Percentiles rank a stretch among this genome's conserved stretches.
These are phyloP conservation scores for Apiospora malaysiana DNA, from an alignment of 2,329 filamentous ascomycete species.

Conservation along the genomic window DNA sequence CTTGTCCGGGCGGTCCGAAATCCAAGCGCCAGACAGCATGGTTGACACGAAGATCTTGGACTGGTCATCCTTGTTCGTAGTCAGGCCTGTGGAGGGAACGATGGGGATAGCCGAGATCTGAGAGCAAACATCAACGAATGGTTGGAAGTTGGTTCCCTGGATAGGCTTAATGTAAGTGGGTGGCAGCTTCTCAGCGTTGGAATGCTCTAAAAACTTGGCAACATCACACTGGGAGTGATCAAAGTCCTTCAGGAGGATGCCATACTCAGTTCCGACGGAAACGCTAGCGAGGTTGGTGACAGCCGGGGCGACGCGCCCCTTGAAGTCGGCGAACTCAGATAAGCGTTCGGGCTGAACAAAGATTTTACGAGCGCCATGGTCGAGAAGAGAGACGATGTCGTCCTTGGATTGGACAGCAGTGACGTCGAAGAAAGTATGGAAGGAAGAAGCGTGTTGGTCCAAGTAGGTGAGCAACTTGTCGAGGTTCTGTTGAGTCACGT, in stretches of 20 bases:
- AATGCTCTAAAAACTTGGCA: constrained; percentile 51
- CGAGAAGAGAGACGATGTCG: constrained; percentile 80
- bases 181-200: constrained; percentile 48
- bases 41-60: constrained; percentile 69
- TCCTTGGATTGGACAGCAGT: constrained; percentile 70
- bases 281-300: constrained; percentile 52
- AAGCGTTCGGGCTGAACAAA: constrained; percentile 79
- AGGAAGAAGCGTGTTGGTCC: constrained; percentile 54
- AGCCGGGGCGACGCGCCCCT: constrained; percentile 60
- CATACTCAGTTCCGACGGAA: constrained; percentile 53
- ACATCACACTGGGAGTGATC: constrained; percentile 50
- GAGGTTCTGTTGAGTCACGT: constrained; percentile 49
- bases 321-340: constrained; percentile 60
- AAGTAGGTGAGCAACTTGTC: constrained; percentile 55
- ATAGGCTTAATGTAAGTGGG: constrained; percentile 58
- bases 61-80: constrained; percentile 67
- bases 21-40: constrained; percentile 76
- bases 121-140: constrained; percentile 54
- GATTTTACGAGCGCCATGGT: constrained; percentile 83
- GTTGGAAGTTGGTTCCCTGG: constrained; percentile 49
- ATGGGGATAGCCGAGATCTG: constrained; percentile 71
- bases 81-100: constrained; percentile 73
- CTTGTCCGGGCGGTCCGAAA: constrained; percentile 81
- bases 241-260: constrained; percentile 60
- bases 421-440: constrained; percentile 77